Conservation (phyloP, 257 asterid species). For the Salvia miltiorrhiza region DNA sequence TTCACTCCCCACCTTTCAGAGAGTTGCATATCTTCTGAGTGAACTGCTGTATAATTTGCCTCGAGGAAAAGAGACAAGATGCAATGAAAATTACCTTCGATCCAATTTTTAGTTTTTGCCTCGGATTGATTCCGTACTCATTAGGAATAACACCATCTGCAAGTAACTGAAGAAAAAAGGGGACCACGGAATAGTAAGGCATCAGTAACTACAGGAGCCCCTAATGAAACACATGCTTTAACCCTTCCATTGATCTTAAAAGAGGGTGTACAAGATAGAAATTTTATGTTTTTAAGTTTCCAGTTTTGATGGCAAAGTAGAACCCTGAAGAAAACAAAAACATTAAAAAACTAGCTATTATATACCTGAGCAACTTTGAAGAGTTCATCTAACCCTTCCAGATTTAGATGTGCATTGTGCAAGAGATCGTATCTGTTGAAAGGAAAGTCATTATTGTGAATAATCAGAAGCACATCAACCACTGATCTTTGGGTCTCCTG, state of each 20-base stretch:
- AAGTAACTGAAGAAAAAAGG: conserved; percentile 61
- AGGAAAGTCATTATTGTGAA: conserved; percentile 15
- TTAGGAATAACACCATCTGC: conserved; percentile 99
- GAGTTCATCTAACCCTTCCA: conserved; percentile 78
- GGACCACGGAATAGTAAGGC: conserved; percentile 4
- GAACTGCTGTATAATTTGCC: conserved; percentile 4
- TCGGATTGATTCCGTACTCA: conserved; percentile 95
- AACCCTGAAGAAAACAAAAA: conserved; percentile 4
- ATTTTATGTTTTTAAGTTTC: not conserved
- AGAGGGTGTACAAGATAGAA: not conserved
- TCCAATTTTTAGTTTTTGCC: conserved; percentile 90
- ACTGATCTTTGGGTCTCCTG: conserved; percentile 1
- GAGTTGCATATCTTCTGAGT: not conserved
- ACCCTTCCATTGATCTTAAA: conserved; percentile 1
- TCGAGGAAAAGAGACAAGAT: not conserved
- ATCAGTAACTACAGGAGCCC: conserved; percentile 7
- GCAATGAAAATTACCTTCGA: conserved; percentile 57
- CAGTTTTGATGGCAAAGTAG: not conserved
- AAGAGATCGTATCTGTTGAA: conserved; percentile 83
- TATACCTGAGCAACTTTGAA: conserved; percentile 94
- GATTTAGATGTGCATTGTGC: conserved; percentile 91
- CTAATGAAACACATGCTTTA: not conserved
- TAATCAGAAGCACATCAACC: conserved; percentile 15
- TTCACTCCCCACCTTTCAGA: not conserved
- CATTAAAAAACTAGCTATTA: conserved; percentile 7